These are phyloP conservation scores for Aspergillus niger DNA, from an alignment of 2,329 filamentous ascomycete species.

Conservation along the genomic window DNA sequence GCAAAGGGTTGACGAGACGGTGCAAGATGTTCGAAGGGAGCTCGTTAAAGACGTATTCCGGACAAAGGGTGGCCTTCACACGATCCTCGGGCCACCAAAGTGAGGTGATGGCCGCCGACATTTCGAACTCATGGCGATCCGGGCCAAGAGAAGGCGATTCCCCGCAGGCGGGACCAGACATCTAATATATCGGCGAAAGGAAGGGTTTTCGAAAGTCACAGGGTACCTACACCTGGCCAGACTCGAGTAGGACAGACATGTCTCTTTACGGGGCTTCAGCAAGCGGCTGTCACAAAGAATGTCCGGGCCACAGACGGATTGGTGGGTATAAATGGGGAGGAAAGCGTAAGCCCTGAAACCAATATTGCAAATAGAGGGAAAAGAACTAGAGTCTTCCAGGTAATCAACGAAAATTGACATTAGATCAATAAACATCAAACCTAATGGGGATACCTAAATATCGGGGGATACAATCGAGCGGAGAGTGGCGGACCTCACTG, in stretches of 20 bases:
- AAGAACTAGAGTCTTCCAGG: background rate
- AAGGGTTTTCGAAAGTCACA: background rate
- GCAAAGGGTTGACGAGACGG: constrained; percentile 40
- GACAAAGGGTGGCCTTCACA: constrained; percentile 45
- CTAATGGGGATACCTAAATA: constrained; percentile 7
- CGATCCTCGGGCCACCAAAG: constrained; percentile 51
- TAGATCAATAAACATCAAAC: constrained; percentile 11
- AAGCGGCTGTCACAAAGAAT: constrained; percentile 7
- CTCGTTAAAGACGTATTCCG: constrained; percentile 43
- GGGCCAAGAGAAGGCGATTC: constrained; percentile 3
- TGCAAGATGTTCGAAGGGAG: constrained; percentile 40
- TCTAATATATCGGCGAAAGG: constrained; percentile 13
- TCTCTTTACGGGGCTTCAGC: constrained; percentile 8
- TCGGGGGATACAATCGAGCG: constrained; percentile 5
- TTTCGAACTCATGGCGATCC: constrained; percentile 23
- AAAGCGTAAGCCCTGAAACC: background rate
- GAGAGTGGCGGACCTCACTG: constrained; percentile 8
- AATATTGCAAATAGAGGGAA: background rate
- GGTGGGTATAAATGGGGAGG: background rate
- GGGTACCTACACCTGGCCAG: background rate
- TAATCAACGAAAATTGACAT: constrained; percentile 6
- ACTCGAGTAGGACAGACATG: constrained; percentile 3
- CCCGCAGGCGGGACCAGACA: background rate
- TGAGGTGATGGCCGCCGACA: constrained; percentile 36
- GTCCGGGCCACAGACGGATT: background rate